Conservation (phyloP, 2,329 filamentous ascomycete species). For the Thielaviopsis punctulata region DNA sequence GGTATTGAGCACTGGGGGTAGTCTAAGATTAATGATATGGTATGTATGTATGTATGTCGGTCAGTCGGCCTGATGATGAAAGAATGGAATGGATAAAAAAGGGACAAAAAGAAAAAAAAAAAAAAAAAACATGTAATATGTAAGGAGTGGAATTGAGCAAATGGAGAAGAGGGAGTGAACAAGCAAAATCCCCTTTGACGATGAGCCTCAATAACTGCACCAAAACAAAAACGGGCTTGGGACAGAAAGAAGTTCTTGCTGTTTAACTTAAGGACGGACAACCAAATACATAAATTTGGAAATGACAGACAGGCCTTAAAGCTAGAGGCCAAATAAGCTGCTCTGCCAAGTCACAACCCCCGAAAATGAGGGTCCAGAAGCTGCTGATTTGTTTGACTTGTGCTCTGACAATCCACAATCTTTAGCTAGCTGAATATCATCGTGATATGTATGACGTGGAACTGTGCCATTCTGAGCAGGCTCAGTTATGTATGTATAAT, state of each 20-base stretch:
- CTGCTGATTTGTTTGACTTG: too few species aligned
- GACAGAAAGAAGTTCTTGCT: neutral
- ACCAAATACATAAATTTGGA: neutral
- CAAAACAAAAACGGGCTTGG: too few species aligned
- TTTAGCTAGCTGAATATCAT: neutral
- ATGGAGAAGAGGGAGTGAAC: neutral
- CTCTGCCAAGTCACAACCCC: neutral
- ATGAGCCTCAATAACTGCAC: too few species aligned
- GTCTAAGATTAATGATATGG: too few species aligned
- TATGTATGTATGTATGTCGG: too few species aligned
- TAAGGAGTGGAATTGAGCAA: neutral
- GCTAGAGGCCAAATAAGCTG: constrained; percentile 9
- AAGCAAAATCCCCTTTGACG: neutral
- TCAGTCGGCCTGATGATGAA: neutral
- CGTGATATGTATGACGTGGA: too few species aligned
- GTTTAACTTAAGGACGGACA: neutral
- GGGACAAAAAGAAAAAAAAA: constrained; percentile 1
- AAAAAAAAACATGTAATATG: neutral
- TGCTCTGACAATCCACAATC: neutral
- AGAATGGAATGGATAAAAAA: neutral
- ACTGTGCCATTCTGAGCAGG: too few species aligned
- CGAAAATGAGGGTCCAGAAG: neutral
- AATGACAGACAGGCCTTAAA: neutral
- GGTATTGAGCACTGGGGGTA: too few species aligned
- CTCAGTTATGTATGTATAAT: too few species aligned